These are phyloP conservation scores for Globisporangium barbulae DNA, from an alignment of 352 stramenopile genomes.

Conservation along the genomic window DNA sequence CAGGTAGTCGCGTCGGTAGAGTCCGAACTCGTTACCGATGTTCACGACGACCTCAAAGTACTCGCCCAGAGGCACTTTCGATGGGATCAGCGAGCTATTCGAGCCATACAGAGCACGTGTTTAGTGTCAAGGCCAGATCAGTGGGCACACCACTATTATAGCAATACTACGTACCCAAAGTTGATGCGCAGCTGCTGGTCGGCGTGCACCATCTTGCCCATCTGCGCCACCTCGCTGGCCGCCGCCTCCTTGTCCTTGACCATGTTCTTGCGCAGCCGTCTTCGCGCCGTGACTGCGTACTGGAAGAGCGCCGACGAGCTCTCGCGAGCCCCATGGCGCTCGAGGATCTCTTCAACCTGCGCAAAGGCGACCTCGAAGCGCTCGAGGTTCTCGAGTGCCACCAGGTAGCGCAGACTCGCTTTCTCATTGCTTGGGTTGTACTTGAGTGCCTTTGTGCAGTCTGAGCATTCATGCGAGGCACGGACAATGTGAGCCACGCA, in stretches of 20 bases:
- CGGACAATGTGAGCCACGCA: neutral
- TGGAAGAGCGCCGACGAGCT: conserved; percentile 37
- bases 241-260: conserved; percentile 49
- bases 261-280: conserved; percentile 54
- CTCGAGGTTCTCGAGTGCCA: conserved; percentile 77
- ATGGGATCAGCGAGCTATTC: conserved; percentile 53
- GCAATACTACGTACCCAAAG: conserved; percentile 45
- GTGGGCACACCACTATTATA: neutral
- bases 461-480: conserved; percentile 18
- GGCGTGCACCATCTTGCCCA: conserved; percentile 74
- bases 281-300: conserved; percentile 45
- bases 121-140: neutral
- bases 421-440: conserved; percentile 63
- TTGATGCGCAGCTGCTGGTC: conserved; percentile 80
- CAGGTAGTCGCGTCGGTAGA: conserved; percentile 63
- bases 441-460: conserved; percentile 51
- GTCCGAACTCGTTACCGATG: conserved; percentile 80
- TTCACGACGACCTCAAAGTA: conserved; percentile 70
- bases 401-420: conserved; percentile 49
- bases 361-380: conserved; percentile 61
- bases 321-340: conserved; percentile 12
- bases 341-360: conserved; percentile 43
- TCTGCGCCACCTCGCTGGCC: conserved; percentile 42
- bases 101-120: conserved; percentile 9
- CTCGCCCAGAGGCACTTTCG: conserved; percentile 38